Percentiles rank a stretch among this genome's conserved stretches.
Evolutionary conservation across 352 stramenopile genomes (phyloP).

Genomic region (Pseudoperonospora humuli): DNA sequence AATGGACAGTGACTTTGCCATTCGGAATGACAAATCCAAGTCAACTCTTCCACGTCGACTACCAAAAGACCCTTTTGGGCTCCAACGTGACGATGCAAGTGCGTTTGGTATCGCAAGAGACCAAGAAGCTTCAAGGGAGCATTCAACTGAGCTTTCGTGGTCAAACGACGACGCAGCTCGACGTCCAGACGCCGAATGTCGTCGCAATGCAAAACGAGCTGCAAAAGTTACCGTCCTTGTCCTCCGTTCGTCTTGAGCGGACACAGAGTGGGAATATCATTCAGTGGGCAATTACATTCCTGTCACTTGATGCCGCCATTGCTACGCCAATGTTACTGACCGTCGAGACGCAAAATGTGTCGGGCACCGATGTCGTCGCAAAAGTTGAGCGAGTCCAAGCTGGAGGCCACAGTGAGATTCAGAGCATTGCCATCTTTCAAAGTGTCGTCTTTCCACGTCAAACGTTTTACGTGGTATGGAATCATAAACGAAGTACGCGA

Average conservation of each 20-base stretch:
- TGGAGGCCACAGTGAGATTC: constrained; percentile 29
- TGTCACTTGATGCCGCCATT: constrained; percentile 17
- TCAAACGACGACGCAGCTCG: constrained; percentile 27
- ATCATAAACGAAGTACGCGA: constrained; percentile 15
- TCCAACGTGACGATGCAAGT: constrained; percentile 30
- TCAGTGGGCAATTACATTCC: too few relatives aligned
- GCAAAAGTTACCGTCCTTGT: too few relatives aligned
- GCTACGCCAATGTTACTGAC: constrained; percentile 11
- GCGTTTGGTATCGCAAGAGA: constrained; percentile 29
- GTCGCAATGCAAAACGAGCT: too few relatives aligned
- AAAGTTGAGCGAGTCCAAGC: constrained; percentile 8
- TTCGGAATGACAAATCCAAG: constrained; percentile 25
- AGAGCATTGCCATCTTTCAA: constrained; percentile 34
- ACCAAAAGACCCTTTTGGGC: constrained; percentile 26
- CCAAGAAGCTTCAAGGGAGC: constrained; percentile 26
- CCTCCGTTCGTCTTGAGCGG: too few relatives aligned
- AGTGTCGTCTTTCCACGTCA: constrained; percentile 9
- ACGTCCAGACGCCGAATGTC: constrained; percentile 14
- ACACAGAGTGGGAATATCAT: constrained; percentile 5
- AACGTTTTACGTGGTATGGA: constrained; percentile 36
- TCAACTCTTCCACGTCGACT: constrained; percentile 25
- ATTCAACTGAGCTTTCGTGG: constrained; percentile 31
- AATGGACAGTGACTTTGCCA: constrained; percentile 52
- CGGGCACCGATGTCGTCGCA: constrained; percentile 10
- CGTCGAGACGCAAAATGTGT: constrained; percentile 10